Base-by-base conservation (phyloP, 2,329 filamentous ascomycete species). In the Botryotinia narcissicola region DNA sequence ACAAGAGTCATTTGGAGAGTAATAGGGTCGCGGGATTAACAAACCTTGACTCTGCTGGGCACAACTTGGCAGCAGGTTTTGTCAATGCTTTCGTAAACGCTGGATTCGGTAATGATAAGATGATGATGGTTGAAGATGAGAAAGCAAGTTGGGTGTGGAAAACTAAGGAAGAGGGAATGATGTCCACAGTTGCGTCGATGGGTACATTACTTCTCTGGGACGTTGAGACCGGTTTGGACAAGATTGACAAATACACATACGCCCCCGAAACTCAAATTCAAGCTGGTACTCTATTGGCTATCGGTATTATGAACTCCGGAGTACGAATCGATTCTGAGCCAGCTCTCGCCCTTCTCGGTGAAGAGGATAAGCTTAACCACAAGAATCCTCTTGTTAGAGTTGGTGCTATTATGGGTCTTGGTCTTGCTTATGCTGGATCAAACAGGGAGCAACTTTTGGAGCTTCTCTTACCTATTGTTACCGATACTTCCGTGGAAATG, bases 101-200 rank as follows among this genome's bases (percentile, higher is more conserved):
- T 71, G 96, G 96, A 46, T 99, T 94, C 79, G 93, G 94, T 61
- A 93, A 95, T 73, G 96, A 99, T 83, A 98, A 98, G 87, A 92
- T 99, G 89, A 98, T 99, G 95, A 86, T 98, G 73, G 91, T 94
- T 60, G 92, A 96, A 32, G 91, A 93, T 74, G 91, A 94, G 76
- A 97, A 97, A 85, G 91, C 92, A 79, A 93, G 92, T 76, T 99
- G 96, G 95, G 93, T 99, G 7, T 99, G 94, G 94, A 99, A 98
- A 86, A 98, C 97, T 32, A 99, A 99, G 84, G 94, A 97, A 60
- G 95, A 98, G 80, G 96, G 96, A 76, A 97, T 97, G 94, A 88
- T 97, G 83, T 98, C 96, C 1, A 98, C 95, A 0, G 93, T 97
- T 57, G 97, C 97, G 7, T 98, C 96, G 0, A 85, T 98, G 78